Base-by-base conservation (phyloP, 2,329 filamentous ascomycete species). In the Diaporthe amygdali region DNA sequence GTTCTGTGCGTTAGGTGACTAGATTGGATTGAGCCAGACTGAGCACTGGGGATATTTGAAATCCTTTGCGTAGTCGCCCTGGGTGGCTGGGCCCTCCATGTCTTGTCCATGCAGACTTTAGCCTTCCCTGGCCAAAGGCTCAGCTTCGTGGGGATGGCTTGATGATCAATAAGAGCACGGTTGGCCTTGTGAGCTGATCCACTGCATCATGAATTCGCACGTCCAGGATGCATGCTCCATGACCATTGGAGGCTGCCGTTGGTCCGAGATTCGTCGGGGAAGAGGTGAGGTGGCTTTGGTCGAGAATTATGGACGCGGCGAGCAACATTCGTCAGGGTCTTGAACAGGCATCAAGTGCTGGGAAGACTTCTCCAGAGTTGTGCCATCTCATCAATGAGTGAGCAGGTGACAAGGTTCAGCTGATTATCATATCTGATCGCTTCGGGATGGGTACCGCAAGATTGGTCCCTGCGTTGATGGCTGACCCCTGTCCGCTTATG, bases 401-500 rank as follows among this genome's bases (percentile, higher is more conserved):
- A 34, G 12, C 7, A 7, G 34, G 20, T 9, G 12, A 63, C 2
- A 17, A 47, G 27, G 56, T 63, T 63, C 56, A 34, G 46, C 56
- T 27, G 56, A 63, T 63, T 27, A 30, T 32, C 2, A 20, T 37
- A 14, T 46, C 10, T 41, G 37, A 17, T 27, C 46, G 25, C n/a
- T 30, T 25, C 12, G 25, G 32, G 32, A 9, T 39, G 5, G 15
- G 20, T 10, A 10, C 20, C 14, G n/a, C n/a, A n/a, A 2, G 14
- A 7, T 30, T 46, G 2, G 25, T 15, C 51, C 8, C 51, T 25
- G 20, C 17, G 30, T 9, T 54, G n/a, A 3, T 25, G 14, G 41
- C 20, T n/a, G n/a, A 2, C 9, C 52, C 55, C 15, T 59, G 41
- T 8, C 22, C 10, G 66, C 56, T 72, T 72, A 72, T 34, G 41